Conservation (phyloP, 2,329 filamentous ascomycete species). For the Cordyceps tenuipes region DNA sequence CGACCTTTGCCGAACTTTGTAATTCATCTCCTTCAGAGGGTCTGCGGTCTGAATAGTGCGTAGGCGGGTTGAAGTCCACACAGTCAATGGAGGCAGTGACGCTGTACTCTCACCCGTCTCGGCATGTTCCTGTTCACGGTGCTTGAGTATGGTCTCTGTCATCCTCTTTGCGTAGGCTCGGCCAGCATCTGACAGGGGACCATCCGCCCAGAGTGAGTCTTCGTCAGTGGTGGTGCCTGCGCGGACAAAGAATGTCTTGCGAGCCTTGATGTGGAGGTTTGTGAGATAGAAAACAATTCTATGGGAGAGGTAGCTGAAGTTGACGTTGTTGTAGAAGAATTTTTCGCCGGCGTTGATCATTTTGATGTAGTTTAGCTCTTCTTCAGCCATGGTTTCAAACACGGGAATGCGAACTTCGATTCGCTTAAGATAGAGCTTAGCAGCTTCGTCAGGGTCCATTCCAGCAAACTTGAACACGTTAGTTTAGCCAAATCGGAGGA, state of each 20-base stretch:
- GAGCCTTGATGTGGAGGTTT: slow-evolving; percentile 92
- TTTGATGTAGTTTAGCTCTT: slow-evolving; percentile 93
- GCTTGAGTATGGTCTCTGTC: slow-evolving; percentile 72
- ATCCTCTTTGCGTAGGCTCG: slow-evolving; percentile 75
- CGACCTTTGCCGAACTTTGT: slow-evolving; percentile 80
- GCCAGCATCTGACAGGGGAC: slow-evolving; percentile 72
- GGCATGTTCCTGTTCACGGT: slow-evolving; percentile 73
- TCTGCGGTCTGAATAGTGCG: slow-evolving; percentile 86
- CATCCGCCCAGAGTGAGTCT: slow-evolving; percentile 87
- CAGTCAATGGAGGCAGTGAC: slow-evolving; percentile 69
- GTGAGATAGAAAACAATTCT: slow-evolving; percentile 97
- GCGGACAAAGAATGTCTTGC: slow-evolving; percentile 87
- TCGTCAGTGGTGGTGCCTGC: slow-evolving; percentile 81
- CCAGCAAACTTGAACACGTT: slow-evolving; percentile 58
- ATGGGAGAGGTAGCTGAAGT: slow-evolving; percentile 92
- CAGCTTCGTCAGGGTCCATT: slow-evolving; percentile 87
- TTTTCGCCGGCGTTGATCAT: slow-evolving; percentile 97
- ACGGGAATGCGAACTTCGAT: slow-evolving; percentile 90
- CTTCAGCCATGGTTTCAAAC: slow-evolving; percentile 94
- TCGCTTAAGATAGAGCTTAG: slow-evolving; percentile 80
- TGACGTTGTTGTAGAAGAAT: slow-evolving; percentile 93
- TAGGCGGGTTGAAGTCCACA: slow-evolving; percentile 92
- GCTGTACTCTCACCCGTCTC: slow-evolving; percentile 59
- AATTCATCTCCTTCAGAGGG: slow-evolving; percentile 69
- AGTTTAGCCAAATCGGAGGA: slow-evolving; percentile 6